Conservation (phyloP, 768 basidiomycete genomes). For the Sarcomyxa edulis region DNA sequence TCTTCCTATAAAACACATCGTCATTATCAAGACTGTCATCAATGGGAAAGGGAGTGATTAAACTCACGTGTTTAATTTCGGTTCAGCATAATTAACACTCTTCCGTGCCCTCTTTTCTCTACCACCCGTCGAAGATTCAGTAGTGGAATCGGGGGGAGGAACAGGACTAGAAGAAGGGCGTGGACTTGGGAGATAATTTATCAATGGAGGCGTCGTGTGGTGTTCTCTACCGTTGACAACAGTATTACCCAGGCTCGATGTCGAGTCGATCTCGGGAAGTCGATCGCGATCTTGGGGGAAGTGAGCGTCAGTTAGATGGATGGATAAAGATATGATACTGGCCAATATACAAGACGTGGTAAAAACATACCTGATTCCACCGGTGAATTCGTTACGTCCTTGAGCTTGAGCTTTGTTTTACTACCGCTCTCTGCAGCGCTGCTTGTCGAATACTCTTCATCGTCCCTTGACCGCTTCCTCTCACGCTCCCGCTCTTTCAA, state of each 20-base stretch:
- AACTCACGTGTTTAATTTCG: slow-evolving; percentile 82
- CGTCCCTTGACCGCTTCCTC: slow-evolving; percentile 31
- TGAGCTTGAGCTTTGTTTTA: slow-evolving; percentile 42
- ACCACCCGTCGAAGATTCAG: slow-evolving; percentile 26
- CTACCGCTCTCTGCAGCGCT: slow-evolving; percentile 26
- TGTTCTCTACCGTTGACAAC: no score
- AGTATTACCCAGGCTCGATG: no score
- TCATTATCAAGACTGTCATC: slow-evolving; percentile 7
- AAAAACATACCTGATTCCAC: slow-evolving; percentile 12
- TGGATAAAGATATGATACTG: neutral
- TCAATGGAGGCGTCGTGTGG: slow-evolving; percentile 4
- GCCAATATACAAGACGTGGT: neutral
- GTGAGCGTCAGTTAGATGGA: neutral
- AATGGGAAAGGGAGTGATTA: neutral
- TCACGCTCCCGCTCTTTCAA: slow-evolving; percentile 44
- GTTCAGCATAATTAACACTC: slow-evolving; percentile 84
- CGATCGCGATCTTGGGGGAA: slow-evolving; percentile 4
- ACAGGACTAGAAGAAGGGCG: slow-evolving; percentile 41
- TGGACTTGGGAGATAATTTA: slow-evolving; percentile 36
- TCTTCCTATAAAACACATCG: slow-evolving; percentile 51
- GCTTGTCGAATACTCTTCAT: slow-evolving; percentile 17
- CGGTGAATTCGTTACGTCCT: slow-evolving; percentile 63
- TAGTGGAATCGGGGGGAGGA: slow-evolving; percentile 25
- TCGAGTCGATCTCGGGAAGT: no score
- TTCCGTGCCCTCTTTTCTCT: slow-evolving; percentile 62